Evolutionary conservation across 305 asterid genomes (phyloP), one percentile per base, ranked within the genome.

Genomic region (Caryopteris hybrid): DNA sequence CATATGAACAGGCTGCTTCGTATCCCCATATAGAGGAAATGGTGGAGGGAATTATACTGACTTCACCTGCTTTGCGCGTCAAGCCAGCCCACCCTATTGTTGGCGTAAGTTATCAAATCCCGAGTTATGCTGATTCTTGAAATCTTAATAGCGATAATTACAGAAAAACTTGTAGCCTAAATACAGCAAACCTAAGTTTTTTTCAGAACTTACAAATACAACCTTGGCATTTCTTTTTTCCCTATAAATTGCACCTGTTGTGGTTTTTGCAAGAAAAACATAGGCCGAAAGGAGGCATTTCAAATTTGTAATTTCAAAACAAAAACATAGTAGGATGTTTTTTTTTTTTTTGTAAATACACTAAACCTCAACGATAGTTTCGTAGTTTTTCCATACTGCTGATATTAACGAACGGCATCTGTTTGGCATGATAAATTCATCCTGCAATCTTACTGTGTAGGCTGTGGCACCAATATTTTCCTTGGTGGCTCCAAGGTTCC

Each of bases 1-100:
- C 43, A 46, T 75, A 53, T 67, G 36, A 66, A 45, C 65, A 94
- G 99, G 98, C 99, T 56, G 87, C 96, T 75, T 86, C 91, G 6
- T 79, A 79, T 78, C 89, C 95, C 50, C 89, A 75, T 59, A 78
- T 91, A 33, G 87, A 89, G 81, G 83, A 80, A 75, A 91, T 87
- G 96, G 62, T 94, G 77, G 96, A 91, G 74, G 99, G 99, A 60
- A 74, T 94, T 76, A 80, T 91, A 72, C 76, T 94, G 86, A 94
- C 97, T 72, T 94, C 99, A 67, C 99, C 99, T 68, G 99, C 99
- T 31, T 75, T 94, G 78, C 96, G 97, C 27, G 99, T 94, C 77
- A 94, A 81, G 84, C 97, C 97, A 36, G 92, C 97, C 39, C 95
- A 94, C 82, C 97, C 99, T 22, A 86, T 94, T 63, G 96, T 91